Conservation (phyloP, 495 filamentous ascomycete genomes). For the Aspergillus sclerotiicarbonarius region DNA sequence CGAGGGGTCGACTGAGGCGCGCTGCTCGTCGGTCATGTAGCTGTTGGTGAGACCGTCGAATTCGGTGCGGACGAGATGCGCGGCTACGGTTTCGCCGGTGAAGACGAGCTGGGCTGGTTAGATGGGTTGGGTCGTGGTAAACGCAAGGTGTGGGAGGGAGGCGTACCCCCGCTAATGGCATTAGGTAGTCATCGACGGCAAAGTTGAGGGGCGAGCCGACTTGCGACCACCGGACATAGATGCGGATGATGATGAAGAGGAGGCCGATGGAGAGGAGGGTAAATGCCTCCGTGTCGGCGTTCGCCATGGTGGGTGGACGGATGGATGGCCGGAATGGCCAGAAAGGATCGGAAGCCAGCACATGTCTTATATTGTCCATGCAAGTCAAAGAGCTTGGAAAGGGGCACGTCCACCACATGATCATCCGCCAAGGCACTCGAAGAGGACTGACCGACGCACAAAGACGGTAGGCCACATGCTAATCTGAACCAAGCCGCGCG, state of each 20-base stretch:
- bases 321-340: no score
- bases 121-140: neutral
- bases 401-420: no score
- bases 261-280: constrained; percentile 46
- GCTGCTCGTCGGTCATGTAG: constrained; percentile 46
- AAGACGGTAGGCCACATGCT: no score
- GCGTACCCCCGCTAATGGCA: constrained; percentile 52
- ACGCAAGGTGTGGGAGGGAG: neutral
- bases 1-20: constrained; percentile 35
- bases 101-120: constrained; percentile 25
- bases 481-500: no score
- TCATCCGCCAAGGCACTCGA: no score
- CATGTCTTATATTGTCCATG: no score
- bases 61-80: constrained; percentile 34
- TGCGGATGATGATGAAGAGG: constrained; percentile 41
- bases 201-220: constrained; percentile 42
- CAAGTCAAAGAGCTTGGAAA: no score
- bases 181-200: constrained; percentile 56
- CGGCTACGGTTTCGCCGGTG: constrained; percentile 31
- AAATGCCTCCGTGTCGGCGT: constrained; percentile 41
- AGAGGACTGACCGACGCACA: no score
- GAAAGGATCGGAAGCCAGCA: no score
- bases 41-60: constrained; percentile 50
- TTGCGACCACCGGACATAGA: constrained; percentile 43
- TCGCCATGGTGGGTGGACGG: no score